phyloP scores from a whole-genome alignment of 2,329 filamentous ascomycete genomes.

The Aspergillus ibericus region DNA sequence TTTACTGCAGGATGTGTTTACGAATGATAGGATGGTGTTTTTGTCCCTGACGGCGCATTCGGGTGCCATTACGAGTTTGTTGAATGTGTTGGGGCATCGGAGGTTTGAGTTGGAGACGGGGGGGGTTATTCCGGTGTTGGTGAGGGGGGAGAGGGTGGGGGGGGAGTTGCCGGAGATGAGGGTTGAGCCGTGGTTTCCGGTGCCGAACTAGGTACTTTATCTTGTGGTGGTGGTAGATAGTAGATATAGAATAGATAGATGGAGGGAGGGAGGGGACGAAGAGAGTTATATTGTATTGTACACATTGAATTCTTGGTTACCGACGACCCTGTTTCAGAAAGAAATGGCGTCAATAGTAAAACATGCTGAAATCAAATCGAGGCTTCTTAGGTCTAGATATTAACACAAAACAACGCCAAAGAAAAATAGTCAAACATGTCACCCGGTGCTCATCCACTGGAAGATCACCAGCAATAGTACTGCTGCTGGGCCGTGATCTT shows the following conservation, averaged over 20 bases:
- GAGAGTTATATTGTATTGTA: constrained; percentile 13
- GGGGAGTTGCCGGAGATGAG: constrained; percentile 19
- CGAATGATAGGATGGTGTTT: constrained; percentile 47
- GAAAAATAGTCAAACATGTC: constrained; percentile 8
- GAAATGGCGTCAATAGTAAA: too few species aligned
- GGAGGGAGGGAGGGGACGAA: not conserved
- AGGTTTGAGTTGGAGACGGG: constrained; percentile 51
- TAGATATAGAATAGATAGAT: not conserved
- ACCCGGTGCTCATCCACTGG: too few species aligned
- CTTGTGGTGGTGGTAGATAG: not conserved
- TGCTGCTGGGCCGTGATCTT: constrained; percentile 80
- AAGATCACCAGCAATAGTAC: constrained; percentile 81
- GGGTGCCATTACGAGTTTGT: constrained; percentile 57
- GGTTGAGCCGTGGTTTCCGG: constrained; percentile 27
- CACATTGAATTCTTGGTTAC: constrained; percentile 6
- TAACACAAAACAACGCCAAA: constrained; percentile 33
- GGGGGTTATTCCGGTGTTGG: constrained; percentile 53
- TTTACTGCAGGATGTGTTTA: constrained; percentile 57
- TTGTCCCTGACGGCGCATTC: constrained; percentile 61
- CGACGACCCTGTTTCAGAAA: too few species aligned
- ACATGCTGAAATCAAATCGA: constrained; percentile 17
- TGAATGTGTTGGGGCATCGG: constrained; percentile 49
- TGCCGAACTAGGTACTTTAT: constrained; percentile 14
- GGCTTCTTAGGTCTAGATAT: constrained; percentile 26
- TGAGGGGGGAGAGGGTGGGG: constrained; percentile 41